These are phyloP conservation scores for Tubosaeta sp. DNA, from an alignment of 768 basidiomycete genomes.

Conservation along the genomic window DNA sequence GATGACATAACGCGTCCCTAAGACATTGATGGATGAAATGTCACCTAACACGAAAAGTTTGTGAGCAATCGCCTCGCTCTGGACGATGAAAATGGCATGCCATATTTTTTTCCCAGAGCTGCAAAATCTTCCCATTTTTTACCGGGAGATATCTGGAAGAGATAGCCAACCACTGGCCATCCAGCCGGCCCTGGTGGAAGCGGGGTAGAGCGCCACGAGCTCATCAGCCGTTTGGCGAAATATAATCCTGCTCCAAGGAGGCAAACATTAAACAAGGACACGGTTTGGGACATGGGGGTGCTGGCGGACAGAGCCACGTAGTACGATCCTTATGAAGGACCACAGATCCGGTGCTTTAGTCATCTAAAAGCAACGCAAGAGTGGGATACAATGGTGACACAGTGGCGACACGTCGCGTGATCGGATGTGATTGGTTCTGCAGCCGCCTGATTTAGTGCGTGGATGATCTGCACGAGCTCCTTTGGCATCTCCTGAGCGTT, in stretches of 20 bases:
- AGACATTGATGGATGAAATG: constrained; percentile 21
- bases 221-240: neutral
- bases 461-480: too few species aligned
- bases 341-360: too few species aligned
- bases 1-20: constrained; percentile 47
- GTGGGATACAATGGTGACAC: too few species aligned
- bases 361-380: too few species aligned
- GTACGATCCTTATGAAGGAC: too few species aligned
- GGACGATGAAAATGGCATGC: constrained; percentile 25
- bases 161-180: constrained; percentile 47
- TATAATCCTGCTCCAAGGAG: constrained; percentile 18
- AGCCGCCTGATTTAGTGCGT: too few species aligned
- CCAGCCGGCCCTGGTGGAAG: neutral
- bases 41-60: constrained; percentile 20
- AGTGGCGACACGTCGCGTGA: too few species aligned
- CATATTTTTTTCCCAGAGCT: constrained; percentile 51
- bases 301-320: too few species aligned
- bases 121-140: constrained; percentile 51
- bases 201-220: neutral
- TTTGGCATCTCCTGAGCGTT: too few species aligned
- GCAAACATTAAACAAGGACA: constrained; percentile 6
- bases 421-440: too few species aligned
- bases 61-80: neutral
- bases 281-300: neutral
- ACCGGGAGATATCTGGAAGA: constrained; percentile 48